Base-by-base conservation (phyloP, 106 monocot species). In the Xerophyta viscosa region DNA sequence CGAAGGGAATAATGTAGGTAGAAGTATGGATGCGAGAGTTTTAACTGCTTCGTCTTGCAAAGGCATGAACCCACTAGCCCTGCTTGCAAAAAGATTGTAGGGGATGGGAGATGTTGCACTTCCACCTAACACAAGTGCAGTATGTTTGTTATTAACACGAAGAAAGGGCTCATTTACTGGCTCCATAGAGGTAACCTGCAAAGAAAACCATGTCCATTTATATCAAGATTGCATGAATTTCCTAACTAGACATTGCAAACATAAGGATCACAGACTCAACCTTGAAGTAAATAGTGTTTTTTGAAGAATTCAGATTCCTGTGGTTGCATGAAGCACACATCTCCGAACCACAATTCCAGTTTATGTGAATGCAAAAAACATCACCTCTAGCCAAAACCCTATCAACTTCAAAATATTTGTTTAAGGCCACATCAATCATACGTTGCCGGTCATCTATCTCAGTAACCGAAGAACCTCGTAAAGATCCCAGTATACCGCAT, bases 51-150 rank as follows among this genome's bases (percentile, higher is more conserved):
- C 82, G 43, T 23, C 27, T 49, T 90, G 98, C 75, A 90, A 66
- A 21, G 98, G 86, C 31, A 56, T 64, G 21, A 46, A 58, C 18
- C 46, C 45, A n/a, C 29, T 47, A 17, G 68, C 52, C 36, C 27
- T 42, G 20, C 41, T 55, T 36, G 79, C 14, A 45, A 98, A 75
- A 20, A 56, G 59, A 52, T 62, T 67, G 22, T 89, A 86, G 71
- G 73, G 96, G 50, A 90, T 63, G 65, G 86, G 60, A 61, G 98
- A 82, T 49, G 82, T 58, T 18, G 60, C 86, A 66, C 59, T 71
- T 61, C 90, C 90, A 30, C 79, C 82, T 57, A 90, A 76, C 31
- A 90, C 74, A 61, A 98, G 90, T 27, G 86, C 71, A 13, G 98
- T 98, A 57, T 80, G 46, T 46, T 63, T 72, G 68, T 63, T 58